A percentile compares a stretch with the other conserved stretches of the same genome.
phyloP scores from a whole-genome alignment of 805 yeast genomes.

The Metschnikowia bowlesiae region DNA sequence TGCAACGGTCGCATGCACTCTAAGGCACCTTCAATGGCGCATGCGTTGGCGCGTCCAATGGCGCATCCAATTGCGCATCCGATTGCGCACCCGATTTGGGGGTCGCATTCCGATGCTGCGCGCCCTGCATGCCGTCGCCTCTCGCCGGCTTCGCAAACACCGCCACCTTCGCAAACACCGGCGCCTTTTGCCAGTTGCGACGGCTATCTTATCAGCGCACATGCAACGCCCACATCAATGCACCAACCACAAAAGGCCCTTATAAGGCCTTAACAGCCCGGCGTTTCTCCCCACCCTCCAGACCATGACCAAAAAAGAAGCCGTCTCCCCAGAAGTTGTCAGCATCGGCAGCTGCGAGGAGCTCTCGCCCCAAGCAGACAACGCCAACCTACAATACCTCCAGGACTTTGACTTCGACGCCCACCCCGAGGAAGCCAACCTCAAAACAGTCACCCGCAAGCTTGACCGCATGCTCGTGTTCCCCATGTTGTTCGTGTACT shows the following conservation, averaged over 20 bases:
- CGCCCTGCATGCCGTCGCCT: no score
- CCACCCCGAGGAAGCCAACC: slow-evolving; percentile 15
- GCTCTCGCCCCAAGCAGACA: neutral
- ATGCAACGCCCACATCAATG: neutral
- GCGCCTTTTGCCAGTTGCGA: slow-evolving; percentile 2
- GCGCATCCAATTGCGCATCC: no score
- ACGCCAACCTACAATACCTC: slow-evolving; percentile 15
- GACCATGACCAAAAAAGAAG: neutral
- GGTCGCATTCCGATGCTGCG: no score
- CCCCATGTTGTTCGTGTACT: slow-evolving; percentile 14
- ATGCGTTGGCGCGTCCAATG: no score
- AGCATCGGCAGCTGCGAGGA: slow-evolving; percentile 3
- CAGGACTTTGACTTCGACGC: slow-evolving; percentile 15
- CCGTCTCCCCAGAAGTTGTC: slow-evolving; percentile 1
- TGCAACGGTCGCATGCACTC: no score
- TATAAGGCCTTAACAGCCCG: neutral
- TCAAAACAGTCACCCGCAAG: slow-evolving; percentile 10
- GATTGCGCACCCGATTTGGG: no score
- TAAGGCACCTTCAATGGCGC: no score
- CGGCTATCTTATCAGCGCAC: neutral
- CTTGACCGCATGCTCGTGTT: slow-evolving; percentile 14
- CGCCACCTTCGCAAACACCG: neutral
- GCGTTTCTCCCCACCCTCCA: neutral
- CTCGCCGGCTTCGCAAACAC: neutral
- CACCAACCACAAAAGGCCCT: neutral